Conservation (phyloP, 2,329 filamentous ascomycete species). For the Microascus cirrosus region DNA sequence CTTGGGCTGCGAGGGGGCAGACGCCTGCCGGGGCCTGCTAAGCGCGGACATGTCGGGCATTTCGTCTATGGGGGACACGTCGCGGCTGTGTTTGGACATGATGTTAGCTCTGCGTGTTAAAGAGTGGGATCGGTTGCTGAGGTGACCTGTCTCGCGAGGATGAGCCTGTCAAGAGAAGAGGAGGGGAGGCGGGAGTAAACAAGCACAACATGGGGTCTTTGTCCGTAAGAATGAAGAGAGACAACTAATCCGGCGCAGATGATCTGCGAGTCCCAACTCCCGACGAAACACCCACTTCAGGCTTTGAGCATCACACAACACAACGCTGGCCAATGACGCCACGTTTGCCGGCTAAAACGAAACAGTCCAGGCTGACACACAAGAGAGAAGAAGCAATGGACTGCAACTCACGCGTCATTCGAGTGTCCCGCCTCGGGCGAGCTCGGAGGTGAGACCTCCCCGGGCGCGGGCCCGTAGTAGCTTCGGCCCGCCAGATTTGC, state of each 20-base stretch:
- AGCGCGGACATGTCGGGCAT: conserved; percentile 20
- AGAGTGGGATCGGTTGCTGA: not conserved
- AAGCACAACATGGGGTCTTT: too few species aligned
- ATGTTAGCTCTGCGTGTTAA: not conserved
- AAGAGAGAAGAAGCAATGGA: not conserved
- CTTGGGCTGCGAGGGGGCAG: not conserved
- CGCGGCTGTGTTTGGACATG: conserved; percentile 10
- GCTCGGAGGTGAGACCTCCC: conserved; percentile 44
- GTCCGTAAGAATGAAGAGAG: not conserved
- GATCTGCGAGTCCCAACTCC: not conserved
- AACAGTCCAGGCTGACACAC: not conserved
- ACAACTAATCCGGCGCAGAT: not conserved
- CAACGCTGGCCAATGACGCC: not conserved
- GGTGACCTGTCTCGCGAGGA: not conserved
- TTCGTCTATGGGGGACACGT: conserved; percentile 45
- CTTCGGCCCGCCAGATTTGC: conserved; percentile 10
- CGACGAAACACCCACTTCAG: not conserved
- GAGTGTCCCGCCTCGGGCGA: conserved; percentile 35
- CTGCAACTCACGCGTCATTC: conserved; percentile 27
- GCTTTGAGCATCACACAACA: not conserved
- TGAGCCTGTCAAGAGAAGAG: not conserved
- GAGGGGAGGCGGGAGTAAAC: too few species aligned
- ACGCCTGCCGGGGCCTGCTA: conserved; percentile 3
- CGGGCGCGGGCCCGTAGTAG: conserved; percentile 5
- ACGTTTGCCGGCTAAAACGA: not conserved